These are phyloP conservation scores for Polyporus arcularius DNA, from an alignment of 768 basidiomycete genomes.

Conservation along the genomic window DNA sequence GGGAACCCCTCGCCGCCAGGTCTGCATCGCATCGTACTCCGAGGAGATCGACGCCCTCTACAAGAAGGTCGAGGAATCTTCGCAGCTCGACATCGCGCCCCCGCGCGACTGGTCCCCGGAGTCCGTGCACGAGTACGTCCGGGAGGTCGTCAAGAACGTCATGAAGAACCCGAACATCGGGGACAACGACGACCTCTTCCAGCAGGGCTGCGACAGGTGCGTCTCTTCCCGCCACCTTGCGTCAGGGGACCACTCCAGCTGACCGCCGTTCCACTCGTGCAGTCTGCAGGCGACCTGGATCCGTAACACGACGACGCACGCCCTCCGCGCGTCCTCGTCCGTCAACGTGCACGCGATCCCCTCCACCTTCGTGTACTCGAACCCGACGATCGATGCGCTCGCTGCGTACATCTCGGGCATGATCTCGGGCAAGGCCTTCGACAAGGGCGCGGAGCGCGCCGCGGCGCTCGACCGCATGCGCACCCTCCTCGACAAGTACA, in stretches of 20 bases:
- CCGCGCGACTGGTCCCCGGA: conserved; percentile 31
- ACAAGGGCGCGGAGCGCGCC: conserved; percentile 1
- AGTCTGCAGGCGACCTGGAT: conserved; percentile 29
- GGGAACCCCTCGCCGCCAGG: conserved; percentile 30
- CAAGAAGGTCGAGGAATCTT: conserved; percentile 32
- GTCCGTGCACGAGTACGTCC: conserved; percentile 31
- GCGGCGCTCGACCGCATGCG: conserved; percentile 16
- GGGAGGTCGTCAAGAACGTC: conserved; percentile 35
- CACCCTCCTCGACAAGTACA: conserved; percentile 22
- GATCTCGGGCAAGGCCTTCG: conserved; percentile 6
- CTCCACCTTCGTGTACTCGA: conserved; percentile 23
- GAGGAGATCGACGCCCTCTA: conserved; percentile 43
- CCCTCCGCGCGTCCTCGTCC: conserved; percentile 21
- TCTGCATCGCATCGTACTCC: conserved; percentile 33
- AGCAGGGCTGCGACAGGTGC: conserved; percentile 43
- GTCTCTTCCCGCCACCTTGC: too few relatives aligned
- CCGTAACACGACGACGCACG: conserved; percentile 27
- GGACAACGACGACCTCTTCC: conserved; percentile 42
- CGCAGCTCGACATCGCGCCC: conserved; percentile 31
- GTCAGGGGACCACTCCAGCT: too few relatives aligned
- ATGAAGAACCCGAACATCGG: conserved; percentile 27
- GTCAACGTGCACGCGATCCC: conserved; percentile 13
- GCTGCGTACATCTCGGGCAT: conserved; percentile 3
- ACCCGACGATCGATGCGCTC: conserved; percentile 24
- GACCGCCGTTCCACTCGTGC: neutral